phyloP scores from a whole-genome alignment of 768 basidiomycete genomes.

The Filobasidium wieringae region DNA sequence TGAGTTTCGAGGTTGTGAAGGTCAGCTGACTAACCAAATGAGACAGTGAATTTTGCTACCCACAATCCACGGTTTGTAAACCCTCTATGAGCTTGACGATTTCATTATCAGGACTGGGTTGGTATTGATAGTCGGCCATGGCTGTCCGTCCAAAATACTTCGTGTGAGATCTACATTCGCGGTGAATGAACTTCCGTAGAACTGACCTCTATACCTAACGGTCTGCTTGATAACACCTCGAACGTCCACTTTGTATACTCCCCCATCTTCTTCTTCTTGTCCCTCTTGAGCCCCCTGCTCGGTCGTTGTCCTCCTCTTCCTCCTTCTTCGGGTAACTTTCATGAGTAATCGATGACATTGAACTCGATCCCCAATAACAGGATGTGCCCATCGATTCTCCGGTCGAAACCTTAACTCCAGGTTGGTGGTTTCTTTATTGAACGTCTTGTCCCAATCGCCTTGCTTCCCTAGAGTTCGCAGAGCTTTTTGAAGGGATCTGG shows the following conservation, averaged over 20 bases:
- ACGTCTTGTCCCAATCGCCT: constrained; percentile 56
- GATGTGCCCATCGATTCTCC: constrained; percentile 66
- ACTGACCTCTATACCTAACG: constrained; percentile 77
- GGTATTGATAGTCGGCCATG: constrained; percentile 88
- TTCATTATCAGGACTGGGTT: constrained; percentile 61
- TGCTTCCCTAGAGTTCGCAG: constrained; percentile 1
- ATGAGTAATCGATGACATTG: constrained; percentile 69
- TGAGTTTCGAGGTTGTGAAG: too few relatives aligned
- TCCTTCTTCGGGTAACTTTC: constrained; percentile 62
- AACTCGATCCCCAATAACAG: constrained; percentile 68
- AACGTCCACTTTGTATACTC: constrained; percentile 63
- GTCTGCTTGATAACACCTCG: constrained; percentile 70
- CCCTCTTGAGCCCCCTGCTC: neutral
- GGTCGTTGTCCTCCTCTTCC: constrained; percentile 36
- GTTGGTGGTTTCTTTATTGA: constrained; percentile 42
- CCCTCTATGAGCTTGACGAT: constrained; percentile 56
- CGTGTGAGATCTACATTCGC: neutral
- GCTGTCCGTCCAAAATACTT: constrained; percentile 43
- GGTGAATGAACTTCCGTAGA: neutral
- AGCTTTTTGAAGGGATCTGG: neutral
- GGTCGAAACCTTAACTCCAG: constrained; percentile 68
- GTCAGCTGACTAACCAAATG: neutral
- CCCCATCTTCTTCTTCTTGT: constrained; percentile 29
- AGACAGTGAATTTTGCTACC: constrained; percentile 14
- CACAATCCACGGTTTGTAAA: constrained; percentile 75